These are phyloP conservation scores for Phytophthora syringae DNA, from an alignment of 352 stramenopile genomes.

Conservation along the genomic window DNA sequence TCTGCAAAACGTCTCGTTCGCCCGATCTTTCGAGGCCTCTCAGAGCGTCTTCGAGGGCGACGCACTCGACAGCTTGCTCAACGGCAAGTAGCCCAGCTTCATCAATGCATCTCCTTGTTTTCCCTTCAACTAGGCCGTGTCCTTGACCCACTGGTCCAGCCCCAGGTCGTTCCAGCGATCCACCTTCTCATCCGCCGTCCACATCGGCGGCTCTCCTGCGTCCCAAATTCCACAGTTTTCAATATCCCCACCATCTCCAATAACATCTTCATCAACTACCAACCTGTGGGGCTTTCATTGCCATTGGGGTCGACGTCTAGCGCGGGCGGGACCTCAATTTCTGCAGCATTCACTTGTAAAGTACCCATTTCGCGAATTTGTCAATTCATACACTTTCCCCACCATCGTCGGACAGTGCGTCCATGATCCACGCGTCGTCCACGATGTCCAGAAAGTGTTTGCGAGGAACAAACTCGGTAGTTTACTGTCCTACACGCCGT, in stretches of 20 bases:
- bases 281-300: constrained; percentile 57
- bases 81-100: constrained; percentile 31
- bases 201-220: constrained; percentile 58
- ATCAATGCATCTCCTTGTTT: neutral
- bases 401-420: constrained; percentile 86
- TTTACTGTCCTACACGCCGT: constrained; percentile 64
- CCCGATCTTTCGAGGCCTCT: constrained; percentile 38
- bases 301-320: constrained; percentile 64
- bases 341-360: constrained; percentile 24
- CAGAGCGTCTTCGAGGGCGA: constrained; percentile 57
- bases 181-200: constrained; percentile 61
- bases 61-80: constrained; percentile 63
- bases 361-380: neutral
- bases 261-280: neutral
- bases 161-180: constrained; percentile 85
- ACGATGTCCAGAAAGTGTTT: constrained; percentile 83
- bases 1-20: constrained; percentile 43
- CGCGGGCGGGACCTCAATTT: constrained; percentile 72
- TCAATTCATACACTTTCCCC: constrained; percentile 41
- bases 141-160: constrained; percentile 65
- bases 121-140: constrained; percentile 38
- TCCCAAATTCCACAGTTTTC: constrained; percentile 4
- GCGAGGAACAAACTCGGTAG: constrained; percentile 70
- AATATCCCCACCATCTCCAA: neutral
- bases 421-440: constrained; percentile 83